Base-by-base conservation (phyloP, 2,329 filamentous ascomycete genomes). In the Penicillium sp. region DNA sequence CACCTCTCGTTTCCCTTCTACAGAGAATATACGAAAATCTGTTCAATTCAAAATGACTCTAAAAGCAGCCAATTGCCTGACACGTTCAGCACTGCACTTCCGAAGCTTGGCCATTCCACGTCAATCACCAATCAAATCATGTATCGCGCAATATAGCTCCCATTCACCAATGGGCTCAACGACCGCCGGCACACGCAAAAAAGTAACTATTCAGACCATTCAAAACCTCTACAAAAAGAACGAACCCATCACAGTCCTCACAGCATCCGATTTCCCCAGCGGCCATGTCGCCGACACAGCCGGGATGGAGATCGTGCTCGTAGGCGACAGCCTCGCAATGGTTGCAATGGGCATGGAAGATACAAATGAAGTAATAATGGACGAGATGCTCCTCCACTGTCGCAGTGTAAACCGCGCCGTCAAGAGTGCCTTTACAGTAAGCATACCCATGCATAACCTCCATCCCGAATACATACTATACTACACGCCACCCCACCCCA, bases 331-430 rank as follows among this genome's bases (percentile, higher is more conserved):
- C 70, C 79, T 97, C 55, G 92, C 92, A 60, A 97, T 99, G 93
- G 93, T 97, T 2, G 91, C 92, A 0, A 78, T 99, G 59, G 93
- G 93, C 33, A 95, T 97, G 90, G 86, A 93, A 68, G 93, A 97
- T 73, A 99, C 93, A 0, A 95, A 88, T 72, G 92, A 96, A 73
- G 84, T 99, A 2, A 72, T 88, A n/a, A 78, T 97, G 48, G 93
- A 97, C 46, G 94, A 97, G 71, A 97, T 99, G 92, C 76, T 97
- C 57, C 77, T 97, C 68, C 92, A 97, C 75, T 97, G 92, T 72
- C 87, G 89, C 57, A 93, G 90, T 48, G 93, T 97, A 19, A 85
- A 90, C 21, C 84, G 94, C 52, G 93, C 92, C 10, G 90, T 88
- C 39, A 89, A 87, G 68, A 81, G 84, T 21, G 87, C 92, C 19